phyloP scores from a whole-genome alignment of 164 flowering plant species.

The Sedum album region DNA sequence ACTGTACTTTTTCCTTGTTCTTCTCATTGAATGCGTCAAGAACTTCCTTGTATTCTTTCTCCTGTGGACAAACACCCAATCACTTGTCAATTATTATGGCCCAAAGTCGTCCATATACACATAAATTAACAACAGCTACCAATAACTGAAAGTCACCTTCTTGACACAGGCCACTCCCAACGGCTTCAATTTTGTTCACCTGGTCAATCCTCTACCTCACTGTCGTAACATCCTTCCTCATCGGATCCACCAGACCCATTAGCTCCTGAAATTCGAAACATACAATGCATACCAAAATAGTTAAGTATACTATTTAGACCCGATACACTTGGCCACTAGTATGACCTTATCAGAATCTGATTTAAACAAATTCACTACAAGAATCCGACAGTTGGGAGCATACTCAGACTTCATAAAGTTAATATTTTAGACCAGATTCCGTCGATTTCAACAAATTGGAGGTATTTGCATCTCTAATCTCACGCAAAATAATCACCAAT shows the following conservation, averaged over 20 bases:
- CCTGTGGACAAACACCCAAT: not conserved
- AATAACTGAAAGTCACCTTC: slow-evolving; percentile 40
- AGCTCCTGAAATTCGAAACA: slow-evolving; percentile 46
- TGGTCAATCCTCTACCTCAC: too few relatives aligned
- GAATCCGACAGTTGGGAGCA: not conserved
- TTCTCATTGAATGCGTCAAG: too few relatives aligned
- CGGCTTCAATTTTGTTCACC: slow-evolving; percentile 73
- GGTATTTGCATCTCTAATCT: not conserved
- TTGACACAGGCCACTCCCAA: slow-evolving; percentile 69
- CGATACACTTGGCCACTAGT: not conserved
- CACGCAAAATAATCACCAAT: not conserved
- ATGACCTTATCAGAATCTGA: not conserved
- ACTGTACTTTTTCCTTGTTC: too few relatives aligned
- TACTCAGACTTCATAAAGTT: not conserved
- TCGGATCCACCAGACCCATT: slow-evolving; percentile 76
- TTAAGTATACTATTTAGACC: not conserved
- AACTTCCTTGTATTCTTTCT: too few relatives aligned
- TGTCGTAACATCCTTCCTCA: too few relatives aligned
- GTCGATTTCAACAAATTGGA: not conserved
- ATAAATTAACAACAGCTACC: not conserved
- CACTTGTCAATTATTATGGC: not conserved
- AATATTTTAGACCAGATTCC: not conserved
- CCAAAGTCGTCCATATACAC: not conserved
- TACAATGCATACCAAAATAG: not conserved
- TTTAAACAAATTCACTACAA: not conserved